Conservation (phyloP, 2,329 filamentous ascomycete genomes). For the Cladobotryum protrusum region DNA sequence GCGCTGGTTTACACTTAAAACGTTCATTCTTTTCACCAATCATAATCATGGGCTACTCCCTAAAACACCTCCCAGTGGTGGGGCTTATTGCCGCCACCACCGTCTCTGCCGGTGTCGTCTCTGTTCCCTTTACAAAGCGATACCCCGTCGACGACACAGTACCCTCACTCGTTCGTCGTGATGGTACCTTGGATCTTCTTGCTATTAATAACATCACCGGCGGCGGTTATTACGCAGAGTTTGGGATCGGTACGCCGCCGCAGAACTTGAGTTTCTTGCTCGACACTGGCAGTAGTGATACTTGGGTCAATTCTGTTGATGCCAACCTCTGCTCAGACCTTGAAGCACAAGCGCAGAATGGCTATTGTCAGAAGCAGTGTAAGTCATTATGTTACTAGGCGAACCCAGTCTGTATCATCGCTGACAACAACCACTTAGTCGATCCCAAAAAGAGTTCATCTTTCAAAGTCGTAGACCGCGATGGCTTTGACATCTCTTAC, state of each 20-base stretch:
- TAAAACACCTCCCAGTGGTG: constrained; percentile 6
- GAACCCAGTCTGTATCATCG: neutral
- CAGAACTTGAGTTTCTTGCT: constrained; percentile 50
- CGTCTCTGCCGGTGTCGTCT: constrained; percentile 18
- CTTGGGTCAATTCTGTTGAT: constrained; percentile 52
- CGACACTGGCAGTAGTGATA: constrained; percentile 59
- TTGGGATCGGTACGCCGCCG: constrained; percentile 53
- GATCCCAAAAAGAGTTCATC: constrained; percentile 42
- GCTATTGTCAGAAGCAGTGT: constrained; percentile 23
- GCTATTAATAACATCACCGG: constrained; percentile 47
- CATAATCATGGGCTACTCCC: constrained; percentile 4
- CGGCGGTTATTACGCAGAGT: constrained; percentile 51
- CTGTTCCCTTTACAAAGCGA: constrained; percentile 15
- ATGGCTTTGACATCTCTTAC: constrained; percentile 55
- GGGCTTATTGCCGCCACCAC: constrained; percentile 10
- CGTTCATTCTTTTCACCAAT: neutral
- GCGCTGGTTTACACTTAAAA: no score
- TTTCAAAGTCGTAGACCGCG: constrained; percentile 35
- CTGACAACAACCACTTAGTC: constrained; percentile 17
- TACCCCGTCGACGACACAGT: neutral
- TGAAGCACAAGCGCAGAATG: constrained; percentile 28
- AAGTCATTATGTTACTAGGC: neutral
- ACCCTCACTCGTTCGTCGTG: constrained; percentile 20
- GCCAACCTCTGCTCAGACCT: constrained; percentile 53
- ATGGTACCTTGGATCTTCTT: constrained; percentile 27